Conservation (phyloP, 805 yeast genomes). For the Metschnikowia arizonensis region DNA sequence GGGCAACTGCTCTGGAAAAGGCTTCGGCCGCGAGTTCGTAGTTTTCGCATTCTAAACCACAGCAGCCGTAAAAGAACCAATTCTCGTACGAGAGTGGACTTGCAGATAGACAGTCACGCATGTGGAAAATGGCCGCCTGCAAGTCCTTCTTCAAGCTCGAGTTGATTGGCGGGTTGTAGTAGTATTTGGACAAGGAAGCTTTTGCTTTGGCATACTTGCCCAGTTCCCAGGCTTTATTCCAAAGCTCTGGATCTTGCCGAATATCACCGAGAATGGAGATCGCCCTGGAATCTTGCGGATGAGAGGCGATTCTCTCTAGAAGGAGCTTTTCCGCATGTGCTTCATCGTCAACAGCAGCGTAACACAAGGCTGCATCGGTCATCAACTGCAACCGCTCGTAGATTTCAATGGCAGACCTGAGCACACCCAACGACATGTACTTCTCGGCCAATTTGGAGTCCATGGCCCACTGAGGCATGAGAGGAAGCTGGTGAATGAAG, state of each 20-base stretch:
- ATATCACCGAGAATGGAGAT: conserved; percentile 83
- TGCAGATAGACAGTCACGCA: conserved; percentile 67
- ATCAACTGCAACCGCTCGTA: conserved; percentile 73
- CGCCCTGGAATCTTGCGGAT: conserved; percentile 79
- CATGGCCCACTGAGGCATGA: conserved; percentile 80
- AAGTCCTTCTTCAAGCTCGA: conserved; percentile 52
- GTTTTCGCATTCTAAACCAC: conserved; percentile 70
- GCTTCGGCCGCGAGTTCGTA: conserved; percentile 85
- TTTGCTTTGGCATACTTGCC: conserved; percentile 85
- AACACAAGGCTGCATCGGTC: conserved; percentile 85
- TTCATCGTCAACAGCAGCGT: conserved; percentile 79
- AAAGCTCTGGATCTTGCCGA: conserved; percentile 64
- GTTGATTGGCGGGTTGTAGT: conserved; percentile 57
- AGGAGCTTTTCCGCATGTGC: conserved; percentile 60
- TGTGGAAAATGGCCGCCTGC: conserved; percentile 54
- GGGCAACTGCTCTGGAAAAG: conserved; percentile 81
- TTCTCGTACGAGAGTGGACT: conserved; percentile 74
- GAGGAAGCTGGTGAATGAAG: conserved; percentile 69
- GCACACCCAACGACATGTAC: conserved; percentile 76
- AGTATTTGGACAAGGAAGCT: conserved; percentile 70
- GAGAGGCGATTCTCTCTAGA: conserved; percentile 44
- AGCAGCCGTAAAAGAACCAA: conserved; percentile 91
- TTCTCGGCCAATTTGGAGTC: conserved; percentile 82
- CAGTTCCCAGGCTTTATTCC: conserved; percentile 85
- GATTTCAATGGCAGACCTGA: conserved; percentile 84